phyloP scores from a whole-genome alignment of 2,329 filamentous ascomycete species.

The Purpureocillium takamizusanense region DNA sequence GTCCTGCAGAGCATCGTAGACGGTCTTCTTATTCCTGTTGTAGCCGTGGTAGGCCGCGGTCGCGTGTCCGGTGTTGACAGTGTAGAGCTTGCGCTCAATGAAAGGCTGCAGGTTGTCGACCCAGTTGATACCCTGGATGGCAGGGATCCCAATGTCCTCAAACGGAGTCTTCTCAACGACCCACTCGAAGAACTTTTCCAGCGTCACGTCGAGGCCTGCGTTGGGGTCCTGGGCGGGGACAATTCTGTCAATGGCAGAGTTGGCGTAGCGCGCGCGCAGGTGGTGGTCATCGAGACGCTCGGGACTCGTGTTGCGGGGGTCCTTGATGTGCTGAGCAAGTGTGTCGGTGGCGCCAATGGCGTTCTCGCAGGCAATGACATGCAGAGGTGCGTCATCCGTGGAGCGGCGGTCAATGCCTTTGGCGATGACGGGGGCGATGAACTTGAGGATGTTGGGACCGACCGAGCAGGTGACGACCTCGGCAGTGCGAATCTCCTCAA shows the following conservation, averaged over 20 bases:
- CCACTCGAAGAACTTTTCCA: slow-evolving; percentile 99
- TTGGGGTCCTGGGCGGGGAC: slow-evolving; percentile 80
- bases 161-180: slow-evolving; percentile 87
- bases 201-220: slow-evolving; percentile 79
- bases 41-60: slow-evolving; percentile 94
- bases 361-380: slow-evolving; percentile 97
- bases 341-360: slow-evolving; percentile 90
- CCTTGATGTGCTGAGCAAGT: slow-evolving; percentile 72
- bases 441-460: slow-evolving; percentile 90
- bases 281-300: slow-evolving; percentile 60
- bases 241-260: slow-evolving; percentile 97
- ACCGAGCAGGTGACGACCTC: slow-evolving; percentile 95
- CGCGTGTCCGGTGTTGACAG: slow-evolving; percentile 96
- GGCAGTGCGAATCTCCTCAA: slow-evolving; percentile 78
- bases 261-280: slow-evolving; percentile 79
- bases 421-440: slow-evolving; percentile 91
- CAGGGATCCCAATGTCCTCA: slow-evolving; percentile 52
- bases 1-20: slow-evolving; percentile 82
- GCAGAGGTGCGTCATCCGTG: slow-evolving; percentile 55
- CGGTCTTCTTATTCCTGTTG: slow-evolving; percentile 74
- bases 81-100: slow-evolving; percentile 99
- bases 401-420: slow-evolving; percentile 80
- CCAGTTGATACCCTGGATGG: slow-evolving; percentile 85
- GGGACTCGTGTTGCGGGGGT: slow-evolving; percentile 60
- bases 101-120: slow-evolving; percentile 86